Evolutionary conservation across 176 grass and related monocot genomes (phyloP).

Genomic region (Alloteropsis semialata): DNA sequence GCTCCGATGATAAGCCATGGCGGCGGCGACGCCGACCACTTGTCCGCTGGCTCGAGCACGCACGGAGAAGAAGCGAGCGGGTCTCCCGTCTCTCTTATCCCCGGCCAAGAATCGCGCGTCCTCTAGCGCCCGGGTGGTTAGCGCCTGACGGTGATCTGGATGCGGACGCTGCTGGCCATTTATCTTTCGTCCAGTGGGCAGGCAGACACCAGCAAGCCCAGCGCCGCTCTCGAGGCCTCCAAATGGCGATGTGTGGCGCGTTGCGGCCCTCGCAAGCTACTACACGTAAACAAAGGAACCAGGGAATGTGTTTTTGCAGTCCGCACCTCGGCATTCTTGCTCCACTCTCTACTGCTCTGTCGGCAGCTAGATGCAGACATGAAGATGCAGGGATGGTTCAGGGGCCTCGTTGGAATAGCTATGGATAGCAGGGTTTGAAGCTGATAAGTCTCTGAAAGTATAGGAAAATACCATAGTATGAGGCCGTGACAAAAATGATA

Average conservation of each 20-base stretch:
- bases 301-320: background rate
- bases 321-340: background rate
- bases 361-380: background rate
- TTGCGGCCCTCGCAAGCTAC: constrained; percentile 16
- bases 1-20: background rate
- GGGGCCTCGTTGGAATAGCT: background rate
- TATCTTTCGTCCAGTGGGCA: constrained; percentile 14
- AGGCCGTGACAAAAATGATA: background rate
- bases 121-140: background rate
- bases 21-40: background rate
- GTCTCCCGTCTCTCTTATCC: background rate
- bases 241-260: constrained; percentile 9
- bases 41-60: background rate
- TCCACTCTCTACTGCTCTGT: background rate
- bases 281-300: constrained; percentile 1
- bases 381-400: too few species aligned
- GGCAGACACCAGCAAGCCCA: too few species aligned
- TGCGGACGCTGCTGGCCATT: background rate
- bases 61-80: too few species aligned
- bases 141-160: constrained; percentile 43
- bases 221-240: too few species aligned
- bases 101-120: constrained; percentile 31
- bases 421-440: background rate
- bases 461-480: background rate
- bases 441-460: background rate